These are phyloP conservation scores for Chlamydomonas schloesseri DNA, from an alignment of 139 green algal species.

Conservation along the genomic window DNA sequence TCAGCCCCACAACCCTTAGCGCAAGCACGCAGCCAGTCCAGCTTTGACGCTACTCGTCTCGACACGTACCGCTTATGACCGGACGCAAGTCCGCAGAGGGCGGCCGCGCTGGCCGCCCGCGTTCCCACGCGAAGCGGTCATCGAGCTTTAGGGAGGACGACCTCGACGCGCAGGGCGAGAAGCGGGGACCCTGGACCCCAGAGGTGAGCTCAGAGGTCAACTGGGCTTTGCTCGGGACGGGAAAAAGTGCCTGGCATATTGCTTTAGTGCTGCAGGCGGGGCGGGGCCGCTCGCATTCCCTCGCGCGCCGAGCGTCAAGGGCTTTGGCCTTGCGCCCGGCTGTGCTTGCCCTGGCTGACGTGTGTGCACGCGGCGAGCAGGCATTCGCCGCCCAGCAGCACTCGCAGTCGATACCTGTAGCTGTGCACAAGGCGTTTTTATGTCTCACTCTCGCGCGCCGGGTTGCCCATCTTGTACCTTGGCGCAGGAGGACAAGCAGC, in stretches of 20 bases:
- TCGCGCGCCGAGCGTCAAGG: too few relatives aligned
- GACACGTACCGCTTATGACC: not conserved
- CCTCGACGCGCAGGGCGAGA: conserved; percentile 12
- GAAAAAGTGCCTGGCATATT: not conserved
- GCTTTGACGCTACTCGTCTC: too few relatives aligned
- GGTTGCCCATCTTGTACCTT: not conserved
- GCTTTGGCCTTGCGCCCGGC: not conserved
- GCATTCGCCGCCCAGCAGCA: too few relatives aligned
- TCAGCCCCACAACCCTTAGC: too few relatives aligned
- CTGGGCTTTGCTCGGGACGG: not conserved
- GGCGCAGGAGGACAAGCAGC: conserved; percentile 37
- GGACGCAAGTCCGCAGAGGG: not conserved
- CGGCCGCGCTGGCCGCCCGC: not conserved
- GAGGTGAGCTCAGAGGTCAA: not conserved
- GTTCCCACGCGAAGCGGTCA: not conserved
- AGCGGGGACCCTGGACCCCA: conserved; percentile 36
- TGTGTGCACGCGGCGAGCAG: not conserved
- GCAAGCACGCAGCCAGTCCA: too few relatives aligned
- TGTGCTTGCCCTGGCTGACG: not conserved
- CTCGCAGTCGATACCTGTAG: not conserved
- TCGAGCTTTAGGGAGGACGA: conserved; percentile 28
- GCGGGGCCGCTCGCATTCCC: not conserved
- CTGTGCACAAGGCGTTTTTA: too few relatives aligned
- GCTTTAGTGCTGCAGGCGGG: not conserved
- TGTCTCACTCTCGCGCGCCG: not conserved